Evolutionary conservation across 495 filamentous ascomycete species (phyloP), one percentile per base, ranked within the genome.

Genomic region (Neurospora sp.): DNA sequence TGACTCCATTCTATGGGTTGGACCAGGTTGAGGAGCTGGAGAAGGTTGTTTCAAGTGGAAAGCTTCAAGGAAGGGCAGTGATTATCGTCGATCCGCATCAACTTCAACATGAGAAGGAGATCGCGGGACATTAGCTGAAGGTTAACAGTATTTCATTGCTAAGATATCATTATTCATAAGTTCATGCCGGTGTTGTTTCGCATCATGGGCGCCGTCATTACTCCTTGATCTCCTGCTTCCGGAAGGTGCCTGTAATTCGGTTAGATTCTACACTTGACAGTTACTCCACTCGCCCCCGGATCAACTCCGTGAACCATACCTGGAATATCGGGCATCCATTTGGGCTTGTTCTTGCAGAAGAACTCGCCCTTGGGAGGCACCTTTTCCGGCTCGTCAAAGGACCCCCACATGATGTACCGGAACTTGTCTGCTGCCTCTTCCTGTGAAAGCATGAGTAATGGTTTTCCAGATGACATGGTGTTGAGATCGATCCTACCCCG

Each of bases 331-430:
- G 88, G 89, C 88, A 91, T 89, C 90, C 90, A 91, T 12, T 79
- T 82, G 39, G 84, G 83, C 69, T 89, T 76, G 27, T 81, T 71
- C 71, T 82, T 86, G 77, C 89, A 91, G 75, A 89, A 92, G 83
- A 92, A 92, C 77, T 92, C 90, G 0, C 88, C 90, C 79, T 90
- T 91, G 0, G 90, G 89, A 31, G 88, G 87, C 38, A 91, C 76
- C 59, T 82, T 84, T 37, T 86, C 85, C 0, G 89, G 85, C 72
- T 91, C 84, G 73, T 92, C 89, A n/a, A 92, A 75, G 3, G 88
- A 88, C 1, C 90, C 90, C 69, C 88, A 88, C 77, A 88, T 86
- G 69, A 92, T 81, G 74, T 91, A 92, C 0, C 87, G 84, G 73
- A 90, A 91, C 31, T 86, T 77, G 53, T 88, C 83, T 31, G 87